These are phyloP conservation scores for Westerdykella sp. DNA, from an alignment of 2,329 filamentous ascomycete genomes.

Conservation along the genomic window DNA sequence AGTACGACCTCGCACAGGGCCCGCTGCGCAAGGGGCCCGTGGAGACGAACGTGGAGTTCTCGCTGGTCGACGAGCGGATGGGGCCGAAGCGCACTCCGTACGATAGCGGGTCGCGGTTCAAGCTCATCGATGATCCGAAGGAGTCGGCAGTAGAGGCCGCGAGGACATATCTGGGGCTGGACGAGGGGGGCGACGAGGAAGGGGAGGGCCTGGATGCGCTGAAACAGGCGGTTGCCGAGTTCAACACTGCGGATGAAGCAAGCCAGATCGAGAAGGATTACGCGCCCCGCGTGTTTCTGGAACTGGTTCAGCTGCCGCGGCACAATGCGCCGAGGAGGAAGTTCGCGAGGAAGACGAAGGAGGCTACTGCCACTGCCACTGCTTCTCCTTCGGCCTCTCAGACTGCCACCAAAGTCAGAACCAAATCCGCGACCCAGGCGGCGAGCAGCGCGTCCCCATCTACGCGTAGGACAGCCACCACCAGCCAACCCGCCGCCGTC, in stretches of 20 bases:
- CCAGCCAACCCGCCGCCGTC: constrained; percentile 1
- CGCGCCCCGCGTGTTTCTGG: constrained; percentile 16
- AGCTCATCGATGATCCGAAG: constrained; percentile 10
- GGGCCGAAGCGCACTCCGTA: constrained; percentile 1
- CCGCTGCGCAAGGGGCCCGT: neutral
- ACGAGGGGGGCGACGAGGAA: no score
- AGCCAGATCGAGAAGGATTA: constrained; percentile 8
- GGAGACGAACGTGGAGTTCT: no score
- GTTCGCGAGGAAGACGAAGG: neutral
- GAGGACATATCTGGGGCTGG: no score
- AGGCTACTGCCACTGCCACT: neutral
- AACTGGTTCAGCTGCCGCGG: constrained; percentile 3
- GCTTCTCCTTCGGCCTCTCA: no score
- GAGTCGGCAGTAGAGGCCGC: no score
- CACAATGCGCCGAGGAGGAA: neutral
- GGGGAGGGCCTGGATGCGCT: neutral
- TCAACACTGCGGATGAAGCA: constrained; percentile 8
- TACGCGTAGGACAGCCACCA: neutral
- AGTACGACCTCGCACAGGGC: constrained; percentile 15
- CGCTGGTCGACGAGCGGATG: no score
- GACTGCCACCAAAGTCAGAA: no score
- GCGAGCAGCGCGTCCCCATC: neutral
- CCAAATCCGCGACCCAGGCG: no score
- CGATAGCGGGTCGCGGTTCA: constrained; percentile 28
- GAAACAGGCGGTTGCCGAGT: constrained; percentile 5